These are phyloP conservation scores for Tylopilus sp. DNA, from an alignment of 1,284 basidiomycete genomes.

Conservation along the genomic window DNA sequence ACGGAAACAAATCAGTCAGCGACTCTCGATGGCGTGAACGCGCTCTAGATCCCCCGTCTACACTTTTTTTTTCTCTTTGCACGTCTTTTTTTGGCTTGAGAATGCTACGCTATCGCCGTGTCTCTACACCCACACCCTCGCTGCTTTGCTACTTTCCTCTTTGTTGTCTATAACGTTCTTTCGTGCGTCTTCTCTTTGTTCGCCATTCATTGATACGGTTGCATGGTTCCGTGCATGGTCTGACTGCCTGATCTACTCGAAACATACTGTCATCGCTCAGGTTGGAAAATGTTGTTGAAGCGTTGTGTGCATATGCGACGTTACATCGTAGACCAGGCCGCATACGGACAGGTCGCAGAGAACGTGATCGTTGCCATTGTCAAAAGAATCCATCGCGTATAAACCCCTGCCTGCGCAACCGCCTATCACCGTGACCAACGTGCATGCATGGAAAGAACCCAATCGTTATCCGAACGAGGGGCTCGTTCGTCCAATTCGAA, in stretches of 20 bases:
- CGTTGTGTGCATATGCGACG: conserved; percentile 5
- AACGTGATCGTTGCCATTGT: too few species aligned
- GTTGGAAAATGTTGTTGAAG: conserved; percentile 14
- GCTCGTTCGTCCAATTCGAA: too few species aligned
- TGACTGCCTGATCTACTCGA: conserved; percentile 27
- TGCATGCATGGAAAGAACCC: too few species aligned
- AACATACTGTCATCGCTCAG: conserved; percentile 23
- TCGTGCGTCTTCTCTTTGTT: not conserved
- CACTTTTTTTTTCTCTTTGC: not conserved
- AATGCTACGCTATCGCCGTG: conserved; percentile 1
- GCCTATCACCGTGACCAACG: too few species aligned
- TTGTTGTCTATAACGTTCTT: not conserved
- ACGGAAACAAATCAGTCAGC: conserved; percentile 25
- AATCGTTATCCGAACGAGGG: too few species aligned
- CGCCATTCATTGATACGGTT: conserved; percentile 20
- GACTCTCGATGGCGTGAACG: conserved; percentile 26
- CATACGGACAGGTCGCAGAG: too few species aligned
- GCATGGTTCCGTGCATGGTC: conserved; percentile 20
- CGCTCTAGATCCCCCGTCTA: conserved; percentile 6
- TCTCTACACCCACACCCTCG: conserved; percentile 1
- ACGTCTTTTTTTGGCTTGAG: not conserved
- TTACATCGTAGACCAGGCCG: too few species aligned
- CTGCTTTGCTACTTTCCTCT: not conserved
- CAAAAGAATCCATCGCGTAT: too few species aligned
- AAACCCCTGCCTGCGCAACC: too few species aligned